These are phyloP conservation scores for Pseudoturritis turrita DNA, from an alignment of 345 rosid genomes.

Conservation along the genomic window DNA sequence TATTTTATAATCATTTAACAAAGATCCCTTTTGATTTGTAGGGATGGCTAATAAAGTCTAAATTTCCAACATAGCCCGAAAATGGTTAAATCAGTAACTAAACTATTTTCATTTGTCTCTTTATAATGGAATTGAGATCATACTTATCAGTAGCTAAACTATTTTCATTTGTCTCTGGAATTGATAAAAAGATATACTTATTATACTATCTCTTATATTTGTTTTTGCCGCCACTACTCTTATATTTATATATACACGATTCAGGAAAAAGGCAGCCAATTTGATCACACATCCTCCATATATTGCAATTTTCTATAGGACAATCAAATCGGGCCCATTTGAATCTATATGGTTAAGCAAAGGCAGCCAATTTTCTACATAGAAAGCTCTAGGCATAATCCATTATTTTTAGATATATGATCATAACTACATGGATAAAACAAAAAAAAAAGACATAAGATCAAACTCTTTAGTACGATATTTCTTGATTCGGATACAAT, in stretches of 20 bases:
- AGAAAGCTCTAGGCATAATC: not conserved
- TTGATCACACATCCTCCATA: not conserved
- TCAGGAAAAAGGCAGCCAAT: not conserved
- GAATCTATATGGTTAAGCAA: not conserved
- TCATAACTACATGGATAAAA: not conserved
- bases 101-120: not conserved
- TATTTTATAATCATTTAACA: conserved; percentile 18
- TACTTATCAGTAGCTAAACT: conserved; percentile 5
- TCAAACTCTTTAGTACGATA: not conserved
- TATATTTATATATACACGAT: not conserved
- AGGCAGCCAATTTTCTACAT: not conserved
- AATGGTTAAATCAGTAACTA: not conserved
- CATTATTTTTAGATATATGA: not conserved
- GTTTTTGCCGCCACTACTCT: not conserved
- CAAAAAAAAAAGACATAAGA: not conserved
- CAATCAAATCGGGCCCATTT: not conserved
- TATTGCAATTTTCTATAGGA: not conserved
- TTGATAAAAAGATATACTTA: not conserved
- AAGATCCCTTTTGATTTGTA: conserved; percentile 17
- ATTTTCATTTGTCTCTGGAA: not conserved
- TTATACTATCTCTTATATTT: not conserved
- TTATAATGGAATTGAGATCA: not conserved
- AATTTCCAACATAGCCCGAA: not conserved
- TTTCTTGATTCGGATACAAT: too few relatives aligned
- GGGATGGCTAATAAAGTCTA: conserved; percentile 6